These are phyloP conservation scores for Ganoderma lingzhi DNA, from an alignment of 1,284 basidiomycete genomes.

Conservation along the genomic window DNA sequence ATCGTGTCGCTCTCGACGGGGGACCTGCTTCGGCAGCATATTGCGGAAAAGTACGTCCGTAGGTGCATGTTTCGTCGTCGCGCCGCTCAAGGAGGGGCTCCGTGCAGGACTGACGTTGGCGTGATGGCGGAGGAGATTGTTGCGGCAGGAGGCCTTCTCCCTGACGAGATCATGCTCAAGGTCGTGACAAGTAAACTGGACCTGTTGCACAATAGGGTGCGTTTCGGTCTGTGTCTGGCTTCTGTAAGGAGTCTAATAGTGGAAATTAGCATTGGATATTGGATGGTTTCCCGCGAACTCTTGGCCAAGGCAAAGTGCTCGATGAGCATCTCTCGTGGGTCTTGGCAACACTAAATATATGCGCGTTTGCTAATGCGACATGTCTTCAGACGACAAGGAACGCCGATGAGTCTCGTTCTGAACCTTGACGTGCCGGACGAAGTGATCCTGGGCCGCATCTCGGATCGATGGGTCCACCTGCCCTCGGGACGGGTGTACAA, in stretches of 20 bases:
- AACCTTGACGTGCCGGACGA: slow-evolving; percentile 93
- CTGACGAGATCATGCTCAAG: slow-evolving; percentile 82
- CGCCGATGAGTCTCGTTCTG: slow-evolving; percentile 84
- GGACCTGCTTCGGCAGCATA: slow-evolving; percentile 83
- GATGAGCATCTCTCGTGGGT: slow-evolving; percentile 76
- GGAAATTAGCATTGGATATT: slow-evolving; percentile 84
- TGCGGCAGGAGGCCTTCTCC: slow-evolving; percentile 75
- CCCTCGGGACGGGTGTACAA: slow-evolving; percentile 96
- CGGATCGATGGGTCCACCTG: slow-evolving; percentile 94
- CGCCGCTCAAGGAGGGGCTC: background rate
- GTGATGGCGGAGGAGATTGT: slow-evolving; percentile 79
- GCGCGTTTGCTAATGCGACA: background rate
- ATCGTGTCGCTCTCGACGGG: slow-evolving; percentile 81
- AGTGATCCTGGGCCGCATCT: slow-evolving; percentile 90
- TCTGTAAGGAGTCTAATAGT: no score
- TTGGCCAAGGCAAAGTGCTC: slow-evolving; percentile 88
- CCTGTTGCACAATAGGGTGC: slow-evolving; percentile 68
- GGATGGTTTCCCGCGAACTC: slow-evolving; percentile 96
- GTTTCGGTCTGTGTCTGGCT: background rate
- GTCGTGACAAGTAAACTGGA: slow-evolving; percentile 79
- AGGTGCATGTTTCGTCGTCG: background rate
- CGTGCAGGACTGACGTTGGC: slow-evolving; percentile 70
- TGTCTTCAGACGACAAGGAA: slow-evolving; percentile 57
- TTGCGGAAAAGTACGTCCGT: slow-evolving; percentile 62
- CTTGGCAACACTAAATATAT: background rate